These are phyloP conservation scores for Fusarium sp. DNA, from an alignment of 2,329 filamentous ascomycete genomes.

Conservation along the genomic window DNA sequence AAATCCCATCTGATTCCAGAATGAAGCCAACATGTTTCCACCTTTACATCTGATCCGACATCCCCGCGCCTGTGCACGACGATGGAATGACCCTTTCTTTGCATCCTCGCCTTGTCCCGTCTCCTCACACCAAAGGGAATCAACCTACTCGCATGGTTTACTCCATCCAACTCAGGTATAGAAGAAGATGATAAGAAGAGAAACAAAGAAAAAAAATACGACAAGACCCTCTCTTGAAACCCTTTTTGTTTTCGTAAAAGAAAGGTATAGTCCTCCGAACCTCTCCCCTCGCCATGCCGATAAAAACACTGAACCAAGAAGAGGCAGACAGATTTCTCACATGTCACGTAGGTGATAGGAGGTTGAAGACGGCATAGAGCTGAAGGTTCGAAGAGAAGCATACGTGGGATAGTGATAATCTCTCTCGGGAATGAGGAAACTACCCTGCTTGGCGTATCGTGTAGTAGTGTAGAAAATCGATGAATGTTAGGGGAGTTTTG, in stretches of 20 bases:
- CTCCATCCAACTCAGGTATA: slow-evolving; percentile 51
- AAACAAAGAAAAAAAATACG: slow-evolving; percentile 14
- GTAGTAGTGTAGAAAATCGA: slow-evolving; percentile 29
- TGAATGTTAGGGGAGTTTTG: slow-evolving; percentile 27
- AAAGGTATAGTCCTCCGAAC: slow-evolving; percentile 30
- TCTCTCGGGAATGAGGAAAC: slow-evolving; percentile 25
- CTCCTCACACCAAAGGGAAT: slow-evolving; percentile 32
- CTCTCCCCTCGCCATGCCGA: slow-evolving; percentile 17
- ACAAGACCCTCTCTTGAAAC: slow-evolving; percentile 34
- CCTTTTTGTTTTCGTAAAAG: slow-evolving; percentile 38
- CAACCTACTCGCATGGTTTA: slow-evolving; percentile 40
- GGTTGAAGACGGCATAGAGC: slow-evolving; percentile 31
- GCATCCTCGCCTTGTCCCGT: slow-evolving; percentile 21
- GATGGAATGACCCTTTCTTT: slow-evolving; percentile 20
- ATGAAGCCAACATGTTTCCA: slow-evolving; percentile 45
- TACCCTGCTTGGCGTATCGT: slow-evolving; percentile 45
- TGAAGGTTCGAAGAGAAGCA: slow-evolving; percentile 22
- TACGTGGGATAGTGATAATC: slow-evolving; percentile 10
- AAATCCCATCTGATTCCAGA: slow-evolving; percentile 43
- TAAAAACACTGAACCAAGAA: slow-evolving; percentile 39
- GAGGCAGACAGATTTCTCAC: slow-evolving; percentile 34
- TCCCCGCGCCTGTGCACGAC: slow-evolving; percentile 36
- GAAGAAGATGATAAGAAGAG: slow-evolving; percentile 40
- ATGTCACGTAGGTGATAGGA: slow-evolving; percentile 21
- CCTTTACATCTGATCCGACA: slow-evolving; percentile 46